Conservation (phyloP, 768 basidiomycete species). For the Podaxis pistillaris region DNA sequence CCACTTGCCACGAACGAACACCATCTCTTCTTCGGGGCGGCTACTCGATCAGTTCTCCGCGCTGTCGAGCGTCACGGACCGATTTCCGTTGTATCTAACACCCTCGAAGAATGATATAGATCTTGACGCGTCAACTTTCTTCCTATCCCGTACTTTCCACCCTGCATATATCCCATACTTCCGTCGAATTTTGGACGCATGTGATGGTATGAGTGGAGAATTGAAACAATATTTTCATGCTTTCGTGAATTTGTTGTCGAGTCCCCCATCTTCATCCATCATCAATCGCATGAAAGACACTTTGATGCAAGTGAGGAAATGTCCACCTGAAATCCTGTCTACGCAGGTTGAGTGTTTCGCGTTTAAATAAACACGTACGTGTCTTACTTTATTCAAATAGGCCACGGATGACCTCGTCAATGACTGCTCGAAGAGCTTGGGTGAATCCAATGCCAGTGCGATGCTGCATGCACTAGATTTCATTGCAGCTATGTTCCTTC, state of each 20-base stretch:
- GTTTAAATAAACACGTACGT: conserved; percentile 2
- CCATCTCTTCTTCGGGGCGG: conserved; percentile 34
- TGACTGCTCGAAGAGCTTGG: conserved; percentile 1
- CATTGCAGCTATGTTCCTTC: conserved; percentile 37
- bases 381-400: conserved; percentile 11
- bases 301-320: neutral
- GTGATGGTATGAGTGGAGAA: conserved; percentile 8
- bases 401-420: conserved; percentile 9
- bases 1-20: neutral
- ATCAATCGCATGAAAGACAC: neutral
- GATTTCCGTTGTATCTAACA: conserved; percentile 31
- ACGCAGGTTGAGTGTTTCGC: conserved; percentile 9
- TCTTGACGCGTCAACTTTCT: conserved; percentile 26
- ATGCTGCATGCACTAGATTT: conserved; percentile 43
- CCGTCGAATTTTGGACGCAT: conserved; percentile 25
- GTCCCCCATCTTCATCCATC: conserved; percentile 17
- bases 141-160: conserved; percentile 34
- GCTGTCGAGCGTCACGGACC: conserved; percentile 41
- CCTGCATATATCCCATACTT: conserved; percentile 31
- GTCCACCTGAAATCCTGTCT: conserved; percentile 6
- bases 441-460: neutral
- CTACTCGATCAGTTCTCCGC: conserved; percentile 48
- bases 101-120: conserved; percentile 16
- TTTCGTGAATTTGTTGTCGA: conserved; percentile 20
- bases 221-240: conserved; percentile 14